These are phyloP conservation scores for Sclerotinia sclerotiorum DNA, from an alignment of 2,329 filamentous ascomycete species.

Conservation along the genomic window DNA sequence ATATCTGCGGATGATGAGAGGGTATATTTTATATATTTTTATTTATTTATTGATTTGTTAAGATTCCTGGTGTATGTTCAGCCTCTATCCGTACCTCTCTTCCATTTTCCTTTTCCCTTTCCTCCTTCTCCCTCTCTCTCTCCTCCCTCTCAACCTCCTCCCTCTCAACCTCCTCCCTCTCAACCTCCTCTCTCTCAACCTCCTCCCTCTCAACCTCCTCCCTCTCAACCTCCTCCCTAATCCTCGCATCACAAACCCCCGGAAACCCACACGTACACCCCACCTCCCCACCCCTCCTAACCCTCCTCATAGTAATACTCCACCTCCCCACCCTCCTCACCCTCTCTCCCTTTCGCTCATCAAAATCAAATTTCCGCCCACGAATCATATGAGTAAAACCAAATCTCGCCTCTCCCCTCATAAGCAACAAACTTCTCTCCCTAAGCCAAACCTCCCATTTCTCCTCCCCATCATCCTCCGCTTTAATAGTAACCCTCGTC, in stretches of 20 bases:
- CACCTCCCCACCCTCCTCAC: conserved; percentile 23
- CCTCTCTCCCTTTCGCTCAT: background rate
- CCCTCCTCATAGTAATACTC: conserved; percentile 26
- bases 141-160: conserved; percentile 14
- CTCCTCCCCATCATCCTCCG: background rate
- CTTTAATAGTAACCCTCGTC: background rate
- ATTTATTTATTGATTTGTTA: background rate
- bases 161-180: conserved; percentile 20
- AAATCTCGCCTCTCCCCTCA: conserved; percentile 24
- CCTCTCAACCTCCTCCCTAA: conserved; percentile 21
- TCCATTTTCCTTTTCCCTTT: background rate
- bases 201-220: background rate
- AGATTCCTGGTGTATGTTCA: background rate
- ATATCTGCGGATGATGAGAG: too few species aligned
- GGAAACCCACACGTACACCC: conserved; percentile 23
- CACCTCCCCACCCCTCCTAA: conserved; percentile 14
- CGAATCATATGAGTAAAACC: conserved; percentile 24
- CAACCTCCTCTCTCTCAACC: conserved; percentile 15
- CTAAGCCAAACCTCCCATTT: conserved; percentile 21
- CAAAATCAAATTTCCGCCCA: conserved; percentile 24
- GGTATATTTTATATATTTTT: too few species aligned
- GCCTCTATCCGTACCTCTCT: rapidly evolving
- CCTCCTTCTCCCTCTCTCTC: background rate
- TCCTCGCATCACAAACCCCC: conserved; percentile 26
- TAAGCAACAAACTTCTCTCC: conserved; percentile 22